phyloP scores from a whole-genome alignment of 2,329 filamentous ascomycete genomes.

The Colletotrichum sublineola region DNA sequence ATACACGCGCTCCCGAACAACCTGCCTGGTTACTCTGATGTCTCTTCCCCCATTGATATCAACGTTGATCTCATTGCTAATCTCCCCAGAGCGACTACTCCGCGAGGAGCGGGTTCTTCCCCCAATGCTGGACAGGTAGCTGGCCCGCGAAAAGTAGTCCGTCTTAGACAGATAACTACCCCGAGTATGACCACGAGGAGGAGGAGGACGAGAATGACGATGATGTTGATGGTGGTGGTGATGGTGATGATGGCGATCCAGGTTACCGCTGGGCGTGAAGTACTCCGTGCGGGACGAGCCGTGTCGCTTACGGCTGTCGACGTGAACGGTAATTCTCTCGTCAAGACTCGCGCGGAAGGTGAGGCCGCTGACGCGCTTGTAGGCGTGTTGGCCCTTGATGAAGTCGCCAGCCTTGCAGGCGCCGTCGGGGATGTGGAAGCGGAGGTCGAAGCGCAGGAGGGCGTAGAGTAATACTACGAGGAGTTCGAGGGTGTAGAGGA shows the following conservation, averaged over 20 bases:
- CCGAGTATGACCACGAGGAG: not conserved
- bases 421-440: conserved; percentile 75
- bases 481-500: conserved; percentile 83
- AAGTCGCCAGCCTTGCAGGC: conserved; percentile 70
- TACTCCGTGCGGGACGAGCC: conserved; percentile 19
- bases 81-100: conserved; percentile 16
- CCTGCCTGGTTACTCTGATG: conserved; percentile 3
- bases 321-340: not conserved
- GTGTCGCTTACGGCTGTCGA: not conserved
- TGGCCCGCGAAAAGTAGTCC: conserved; percentile 3
- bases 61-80: conserved; percentile 11
- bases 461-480: conserved; percentile 77
- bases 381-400: conserved; percentile 43
- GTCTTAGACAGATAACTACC: not conserved
- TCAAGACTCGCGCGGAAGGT: conserved; percentile 16
- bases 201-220: not conserved
- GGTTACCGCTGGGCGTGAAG: conserved; percentile 16
- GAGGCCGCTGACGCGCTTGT: conserved; percentile 37
- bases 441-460: conserved; percentile 76
- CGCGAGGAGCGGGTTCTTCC: conserved; percentile 5
- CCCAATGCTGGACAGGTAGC: conserved; percentile 4
- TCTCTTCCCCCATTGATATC: conserved; percentile 1
- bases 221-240: not conserved
- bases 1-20: conserved; percentile 13
- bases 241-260: not conserved